phyloP scores from a whole-genome alignment of 2,329 filamentous ascomycete species.

The Fusarium equiseti region DNA sequence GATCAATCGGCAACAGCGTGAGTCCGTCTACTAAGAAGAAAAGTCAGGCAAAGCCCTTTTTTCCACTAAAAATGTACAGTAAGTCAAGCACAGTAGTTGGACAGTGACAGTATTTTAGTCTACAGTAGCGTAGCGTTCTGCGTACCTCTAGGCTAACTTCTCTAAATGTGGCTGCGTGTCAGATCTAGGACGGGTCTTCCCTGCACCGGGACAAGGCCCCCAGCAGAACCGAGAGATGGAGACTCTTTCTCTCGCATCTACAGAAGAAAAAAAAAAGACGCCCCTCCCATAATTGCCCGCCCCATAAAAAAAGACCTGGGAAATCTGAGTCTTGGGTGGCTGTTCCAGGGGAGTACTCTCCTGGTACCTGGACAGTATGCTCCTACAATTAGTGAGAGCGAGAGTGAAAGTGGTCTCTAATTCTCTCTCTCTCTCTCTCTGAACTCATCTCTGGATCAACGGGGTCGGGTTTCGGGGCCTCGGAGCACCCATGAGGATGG shows the following conservation, averaged over 20 bases:
- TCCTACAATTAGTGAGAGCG: conserved; percentile 34
- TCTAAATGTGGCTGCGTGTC: conserved; percentile 46
- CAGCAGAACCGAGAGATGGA: conserved; percentile 25
- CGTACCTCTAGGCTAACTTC: background rate
- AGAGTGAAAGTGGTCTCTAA: background rate
- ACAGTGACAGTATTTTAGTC: conserved; percentile 16
- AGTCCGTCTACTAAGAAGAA: conserved; percentile 7
- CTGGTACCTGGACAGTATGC: conserved; percentile 30
- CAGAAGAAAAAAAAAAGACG: background rate
- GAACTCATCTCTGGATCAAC: conserved; percentile 43
- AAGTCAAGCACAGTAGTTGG: conserved; percentile 24
- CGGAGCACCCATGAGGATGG: conserved; percentile 33
- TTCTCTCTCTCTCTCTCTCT: background rate
- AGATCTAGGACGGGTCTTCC: conserved; percentile 48
- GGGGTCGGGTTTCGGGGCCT: conserved; percentile 47
- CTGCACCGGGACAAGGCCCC: conserved; percentile 40
- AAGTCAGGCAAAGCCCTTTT: conserved; percentile 31
- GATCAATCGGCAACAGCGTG: conserved; percentile 24
- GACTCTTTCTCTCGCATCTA: conserved; percentile 8
- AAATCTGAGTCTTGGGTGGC: conserved; percentile 37
- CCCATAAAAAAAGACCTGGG: conserved; percentile 20
- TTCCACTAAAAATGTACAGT: conserved; percentile 26
- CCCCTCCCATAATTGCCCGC: conserved; percentile 1
- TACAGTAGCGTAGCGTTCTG: background rate
- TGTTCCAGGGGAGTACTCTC: conserved; percentile 29